Evolutionary conservation across 768 basidiomycete genomes (phyloP), one percentile per base, ranked within the genome.

Genomic region (Lactarius pseudohatsudake): DNA sequence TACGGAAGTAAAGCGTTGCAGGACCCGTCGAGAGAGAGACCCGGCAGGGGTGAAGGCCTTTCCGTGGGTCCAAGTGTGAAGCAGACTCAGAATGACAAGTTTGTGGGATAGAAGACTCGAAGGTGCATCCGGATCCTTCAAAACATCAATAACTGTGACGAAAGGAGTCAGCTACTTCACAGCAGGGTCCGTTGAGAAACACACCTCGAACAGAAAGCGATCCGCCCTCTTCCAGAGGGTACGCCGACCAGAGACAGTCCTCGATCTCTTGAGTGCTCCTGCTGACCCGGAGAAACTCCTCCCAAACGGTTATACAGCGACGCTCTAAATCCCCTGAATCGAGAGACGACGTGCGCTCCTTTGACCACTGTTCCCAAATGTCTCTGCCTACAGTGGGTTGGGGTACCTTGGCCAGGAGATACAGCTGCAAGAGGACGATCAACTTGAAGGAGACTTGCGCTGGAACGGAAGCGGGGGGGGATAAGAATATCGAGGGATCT

Each of bases 221-320:
- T n/a, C 62, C 64, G 1, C 68, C 72, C 16, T 77, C 73, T 56
- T 77, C 74, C 32, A 77, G 63, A 3, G 76, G 76, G 64, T 84
- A 85, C 11, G 72, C 64, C 6, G 76, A 75, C 85, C 85, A 87
- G 32, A 87, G 72, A 16, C 81, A 76, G 5, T 77, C 76, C 59
- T 84, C 78, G 20, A 87, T 75, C 61, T 86, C 81, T 28, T 70
- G 72, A 10, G 76, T 67, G 28, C 74, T 76, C 20, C 80, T 79
- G 60, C 79, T 77, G 22, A 76, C 78, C 18, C 73, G 68, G 11
- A 86, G 74, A 70, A 83, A 86, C 18, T 72, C 64, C 6, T 72
- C 69, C 84, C 84, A 85, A 2, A 80, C 62, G 9, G 71, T 70
- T 4, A 70, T 50, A 22, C 81, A 71, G 40, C 74, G 75, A 10